Conservation (phyloP, 495 filamentous ascomycete genomes). For the Hyaloscypha bicolor region DNA sequence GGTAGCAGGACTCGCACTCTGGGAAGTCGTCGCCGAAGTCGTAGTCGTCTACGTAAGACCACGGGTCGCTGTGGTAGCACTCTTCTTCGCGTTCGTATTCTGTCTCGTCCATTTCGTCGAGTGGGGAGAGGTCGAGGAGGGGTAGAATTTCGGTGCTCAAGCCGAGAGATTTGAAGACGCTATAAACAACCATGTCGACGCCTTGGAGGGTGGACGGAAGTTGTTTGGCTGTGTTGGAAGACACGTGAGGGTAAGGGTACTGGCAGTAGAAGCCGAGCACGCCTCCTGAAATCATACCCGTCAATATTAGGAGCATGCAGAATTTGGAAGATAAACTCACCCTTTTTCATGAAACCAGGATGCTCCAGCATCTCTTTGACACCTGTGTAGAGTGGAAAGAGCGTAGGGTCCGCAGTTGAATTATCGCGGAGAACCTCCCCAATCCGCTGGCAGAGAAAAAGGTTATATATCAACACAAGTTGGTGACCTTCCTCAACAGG, state of each 20-base stretch:
- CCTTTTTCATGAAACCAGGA: neutral
- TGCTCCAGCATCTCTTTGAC: neutral
- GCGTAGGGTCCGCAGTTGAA: neutral
- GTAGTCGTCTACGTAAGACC: neutral
- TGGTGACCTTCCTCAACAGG: neutral
- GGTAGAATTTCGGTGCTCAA: neutral
- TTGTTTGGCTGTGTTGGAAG: neutral
- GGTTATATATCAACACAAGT: neutral
- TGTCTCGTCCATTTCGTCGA: neutral
- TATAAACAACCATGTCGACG: neutral
- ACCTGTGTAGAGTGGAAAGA: neutral
- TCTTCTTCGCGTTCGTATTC: neutral
- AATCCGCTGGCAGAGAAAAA: neutral
- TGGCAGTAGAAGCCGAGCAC: neutral
- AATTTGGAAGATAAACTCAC: neutral
- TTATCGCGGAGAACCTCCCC: neutral
- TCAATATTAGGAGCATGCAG: neutral
- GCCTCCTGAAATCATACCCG: neutral
- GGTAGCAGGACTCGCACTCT: neutral
- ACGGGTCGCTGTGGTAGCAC: neutral
- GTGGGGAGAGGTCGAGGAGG: neutral
- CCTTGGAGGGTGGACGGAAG: neutral
- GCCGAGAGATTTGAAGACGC: neutral
- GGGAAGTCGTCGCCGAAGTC: neutral
- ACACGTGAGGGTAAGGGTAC: neutral